Evolutionary conservation across 805 yeast species (phyloP).

Genomic region (Pichia nanzhaoensis): DNA sequence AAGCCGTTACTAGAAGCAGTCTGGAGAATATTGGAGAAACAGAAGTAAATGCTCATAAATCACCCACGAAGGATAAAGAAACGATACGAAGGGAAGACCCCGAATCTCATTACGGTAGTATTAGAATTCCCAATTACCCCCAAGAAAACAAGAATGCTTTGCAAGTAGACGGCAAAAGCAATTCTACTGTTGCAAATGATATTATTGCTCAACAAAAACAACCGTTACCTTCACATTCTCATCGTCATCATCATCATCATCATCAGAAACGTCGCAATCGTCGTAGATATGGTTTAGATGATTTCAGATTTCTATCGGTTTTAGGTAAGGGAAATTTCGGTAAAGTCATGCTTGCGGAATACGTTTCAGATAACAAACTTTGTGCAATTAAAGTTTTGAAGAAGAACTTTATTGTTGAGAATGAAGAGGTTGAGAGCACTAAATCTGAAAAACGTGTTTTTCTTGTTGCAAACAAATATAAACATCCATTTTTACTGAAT

Average conservation of each 20-base stretch:
- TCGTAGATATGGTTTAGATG: conserved; percentile 85
- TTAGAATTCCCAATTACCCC: conserved; percentile 4
- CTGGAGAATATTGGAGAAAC: conserved; percentile 2
- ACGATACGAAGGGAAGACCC: background rate
- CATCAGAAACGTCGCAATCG: conserved; percentile 39
- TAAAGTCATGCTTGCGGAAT: conserved; percentile 95
- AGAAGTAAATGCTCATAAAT: conserved; percentile 1
- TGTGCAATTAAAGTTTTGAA: conserved; percentile 96
- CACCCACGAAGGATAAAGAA: background rate
- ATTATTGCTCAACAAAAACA: background rate
- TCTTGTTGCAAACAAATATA: conserved; percentile 61
- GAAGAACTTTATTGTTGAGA: conserved; percentile 91
- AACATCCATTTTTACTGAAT: conserved; percentile 88
- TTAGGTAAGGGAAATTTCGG: conserved; percentile 98
- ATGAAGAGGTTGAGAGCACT: conserved; percentile 93
- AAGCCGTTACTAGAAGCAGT: conserved; percentile 19
- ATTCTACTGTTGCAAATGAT: background rate
- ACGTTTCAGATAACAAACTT: conserved; percentile 68
- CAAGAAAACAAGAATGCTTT: background rate
- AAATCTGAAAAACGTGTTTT: conserved; percentile 93
- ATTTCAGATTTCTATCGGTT: conserved; percentile 89
- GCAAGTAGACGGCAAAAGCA: background rate
- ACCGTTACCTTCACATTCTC: conserved; percentile 14
- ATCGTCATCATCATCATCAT: conserved; percentile 20
- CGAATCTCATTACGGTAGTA: conserved; percentile 1